Percentiles rank a stretch among this genome's conserved stretches.
phyloP scores from a whole-genome alignment of 2,329 filamentous ascomycete genomes.

The Paramyrothecium sp. region DNA sequence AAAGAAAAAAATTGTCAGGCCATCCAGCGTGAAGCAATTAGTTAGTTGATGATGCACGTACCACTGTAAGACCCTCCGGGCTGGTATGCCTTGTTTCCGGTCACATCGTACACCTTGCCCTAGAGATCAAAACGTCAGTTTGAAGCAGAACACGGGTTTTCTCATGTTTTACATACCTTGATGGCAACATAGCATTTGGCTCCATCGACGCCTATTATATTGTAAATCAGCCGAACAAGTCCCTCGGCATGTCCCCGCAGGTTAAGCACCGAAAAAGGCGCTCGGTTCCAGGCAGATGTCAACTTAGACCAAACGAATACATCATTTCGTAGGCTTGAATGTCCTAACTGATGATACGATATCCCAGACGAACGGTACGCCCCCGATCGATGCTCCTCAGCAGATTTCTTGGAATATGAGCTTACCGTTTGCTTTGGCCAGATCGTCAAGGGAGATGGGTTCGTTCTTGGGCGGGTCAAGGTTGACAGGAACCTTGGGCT shows the following conservation, averaged over 20 bases:
- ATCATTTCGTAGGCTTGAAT: not conserved
- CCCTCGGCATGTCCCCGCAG: not conserved
- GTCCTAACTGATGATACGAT: too few relatives aligned
- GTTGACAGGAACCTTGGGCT: constrained; percentile 73
- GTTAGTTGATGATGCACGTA: constrained; percentile 40
- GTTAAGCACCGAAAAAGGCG: not conserved
- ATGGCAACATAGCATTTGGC: constrained; percentile 68
- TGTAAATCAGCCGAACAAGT: not conserved
- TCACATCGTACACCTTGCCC: constrained; percentile 94
- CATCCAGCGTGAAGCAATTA: not conserved
- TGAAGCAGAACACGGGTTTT: not conserved
- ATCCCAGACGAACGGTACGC: too few relatives aligned
- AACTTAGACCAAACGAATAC: not conserved
- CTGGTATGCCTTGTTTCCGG: constrained; percentile 82
- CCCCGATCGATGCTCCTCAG: too few relatives aligned
- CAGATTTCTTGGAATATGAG: constrained; percentile 4
- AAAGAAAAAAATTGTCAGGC: constrained; percentile 4
- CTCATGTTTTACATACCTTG: constrained; percentile 47
- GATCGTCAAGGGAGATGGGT: constrained; percentile 74
- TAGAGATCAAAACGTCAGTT: constrained; percentile 31
- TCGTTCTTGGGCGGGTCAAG: constrained; percentile 86
- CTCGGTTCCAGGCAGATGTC: not conserved
- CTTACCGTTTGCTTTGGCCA: constrained; percentile 81
- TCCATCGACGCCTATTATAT: constrained; percentile 57
- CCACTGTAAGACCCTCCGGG: constrained; percentile 82